These are phyloP conservation scores for Epichloe baconii DNA, from an alignment of 2,329 filamentous ascomycete species.

Conservation along the genomic window DNA sequence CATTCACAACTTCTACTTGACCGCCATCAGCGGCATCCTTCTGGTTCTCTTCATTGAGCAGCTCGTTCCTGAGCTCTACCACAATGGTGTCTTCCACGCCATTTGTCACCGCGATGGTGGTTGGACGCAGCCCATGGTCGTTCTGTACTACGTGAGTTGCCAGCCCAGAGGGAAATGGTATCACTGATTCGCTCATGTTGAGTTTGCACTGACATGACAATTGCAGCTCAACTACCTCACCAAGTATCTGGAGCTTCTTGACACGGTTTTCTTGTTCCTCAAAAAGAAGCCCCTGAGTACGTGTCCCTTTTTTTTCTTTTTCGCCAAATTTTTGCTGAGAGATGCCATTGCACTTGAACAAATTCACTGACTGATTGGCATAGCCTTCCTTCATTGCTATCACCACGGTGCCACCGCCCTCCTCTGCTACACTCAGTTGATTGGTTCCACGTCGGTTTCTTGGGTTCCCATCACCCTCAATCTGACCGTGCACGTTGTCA, in stretches of 20 bases:
- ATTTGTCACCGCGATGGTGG: slow-evolving; percentile 74
- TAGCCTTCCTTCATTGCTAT: slow-evolving; percentile 95
- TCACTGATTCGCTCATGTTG: neutral
- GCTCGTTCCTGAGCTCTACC: slow-evolving; percentile 68
- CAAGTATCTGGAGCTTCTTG: slow-evolving; percentile 91
- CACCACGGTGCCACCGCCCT: slow-evolving; percentile 95
- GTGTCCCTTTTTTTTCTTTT: slow-evolving; percentile 4
- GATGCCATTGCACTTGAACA: neutral
- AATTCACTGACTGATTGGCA: slow-evolving; percentile 17
- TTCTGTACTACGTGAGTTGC: slow-evolving; percentile 85
- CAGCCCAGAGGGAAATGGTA: neutral
- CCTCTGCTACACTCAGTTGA: slow-evolving; percentile 94
- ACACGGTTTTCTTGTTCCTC: slow-evolving; percentile 92
- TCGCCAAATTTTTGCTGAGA: neutral
- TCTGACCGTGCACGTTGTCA: slow-evolving; percentile 87
- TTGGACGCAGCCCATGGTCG: slow-evolving; percentile 86
- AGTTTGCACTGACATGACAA: neutral
- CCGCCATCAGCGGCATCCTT: slow-evolving; percentile 67
- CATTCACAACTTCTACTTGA: slow-evolving; percentile 93
- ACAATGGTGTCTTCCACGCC: slow-evolving; percentile 73
- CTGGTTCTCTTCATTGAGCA: slow-evolving; percentile 84
- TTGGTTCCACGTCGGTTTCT: slow-evolving; percentile 83
- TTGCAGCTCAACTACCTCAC: slow-evolving; percentile 88
- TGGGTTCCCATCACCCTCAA: slow-evolving; percentile 93
- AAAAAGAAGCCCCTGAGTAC: slow-evolving; percentile 93